Conservation (phyloP, 2,329 filamentous ascomycete genomes). For the Sporothrix pseudoabietina region DNA sequence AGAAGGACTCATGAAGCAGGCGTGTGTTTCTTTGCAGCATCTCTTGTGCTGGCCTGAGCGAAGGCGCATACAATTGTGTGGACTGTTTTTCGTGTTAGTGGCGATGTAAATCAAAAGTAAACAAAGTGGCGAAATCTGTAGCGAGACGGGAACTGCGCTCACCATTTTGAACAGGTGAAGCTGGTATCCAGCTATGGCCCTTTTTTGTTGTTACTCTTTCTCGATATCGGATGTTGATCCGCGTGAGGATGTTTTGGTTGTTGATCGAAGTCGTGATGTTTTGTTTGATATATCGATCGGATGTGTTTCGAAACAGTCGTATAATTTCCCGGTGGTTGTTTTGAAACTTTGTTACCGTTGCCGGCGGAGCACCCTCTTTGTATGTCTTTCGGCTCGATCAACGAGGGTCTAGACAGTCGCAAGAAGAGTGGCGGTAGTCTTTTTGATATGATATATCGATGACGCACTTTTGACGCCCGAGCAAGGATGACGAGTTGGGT, state of each 20-base stretch:
- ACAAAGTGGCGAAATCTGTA: not conserved
- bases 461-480: not conserved
- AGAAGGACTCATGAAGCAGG: constrained; percentile 60
- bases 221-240: not conserved
- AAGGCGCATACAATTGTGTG: constrained; percentile 33
- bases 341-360: constrained; percentile 28
- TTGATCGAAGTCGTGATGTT: not conserved
- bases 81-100: constrained; percentile 25
- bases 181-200: constrained; percentile 13
- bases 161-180: constrained; percentile 19
- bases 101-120: not conserved
- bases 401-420: constrained; percentile 27
- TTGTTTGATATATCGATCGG: not conserved
- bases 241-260: not conserved
- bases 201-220: not conserved
- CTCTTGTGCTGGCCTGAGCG: constrained; percentile 48
- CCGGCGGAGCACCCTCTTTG: constrained; percentile 26
- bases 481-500: not conserved
- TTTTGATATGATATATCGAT: constrained; percentile 25
- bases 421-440: constrained; percentile 17
- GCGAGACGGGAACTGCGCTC: not conserved
- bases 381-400: constrained; percentile 29
- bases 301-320: constrained; percentile 8
- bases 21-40: constrained; percentile 53
- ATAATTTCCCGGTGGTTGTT: not conserved